phyloP scores from a whole-genome alignment of 2,329 filamentous ascomycete genomes.

The Pleochaeta shiraiana region DNA sequence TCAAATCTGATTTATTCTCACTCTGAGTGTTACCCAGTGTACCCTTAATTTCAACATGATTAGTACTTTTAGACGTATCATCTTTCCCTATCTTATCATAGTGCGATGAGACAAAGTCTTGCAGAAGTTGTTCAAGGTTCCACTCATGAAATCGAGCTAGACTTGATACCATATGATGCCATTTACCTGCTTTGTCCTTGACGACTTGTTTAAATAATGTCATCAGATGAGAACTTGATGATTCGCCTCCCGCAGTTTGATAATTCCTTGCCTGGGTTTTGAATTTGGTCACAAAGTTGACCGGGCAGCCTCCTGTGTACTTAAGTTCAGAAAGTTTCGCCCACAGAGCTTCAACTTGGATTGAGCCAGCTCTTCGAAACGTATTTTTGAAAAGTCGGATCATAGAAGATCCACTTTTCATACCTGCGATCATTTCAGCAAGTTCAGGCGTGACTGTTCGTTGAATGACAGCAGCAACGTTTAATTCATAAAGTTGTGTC shows the following conservation, averaged over 20 bases:
- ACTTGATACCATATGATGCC: background rate
- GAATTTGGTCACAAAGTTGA: background rate
- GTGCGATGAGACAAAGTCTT: background rate
- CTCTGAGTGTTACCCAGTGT: background rate
- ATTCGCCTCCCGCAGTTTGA: background rate
- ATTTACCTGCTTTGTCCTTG: background rate
- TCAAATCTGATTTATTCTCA: background rate
- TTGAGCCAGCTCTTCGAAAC: background rate
- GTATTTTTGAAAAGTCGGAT: background rate
- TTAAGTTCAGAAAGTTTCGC: background rate
- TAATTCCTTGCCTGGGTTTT: background rate
- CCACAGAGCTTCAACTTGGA: constrained; percentile 3
- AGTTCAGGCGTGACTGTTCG: background rate
- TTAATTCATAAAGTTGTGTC: background rate
- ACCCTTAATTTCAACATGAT: background rate
- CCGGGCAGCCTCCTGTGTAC: background rate
- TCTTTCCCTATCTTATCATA: background rate
- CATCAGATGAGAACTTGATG: background rate
- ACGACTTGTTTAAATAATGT: constrained; percentile 3
- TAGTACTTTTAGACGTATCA: background rate
- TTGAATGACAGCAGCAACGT: background rate
- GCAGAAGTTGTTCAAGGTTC: background rate
- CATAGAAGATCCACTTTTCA: constrained; percentile 2
- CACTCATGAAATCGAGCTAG: background rate
- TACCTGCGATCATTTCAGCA: background rate